phyloP scores from a whole-genome alignment of 306 rosid genomes.

The Glycyrrhiza uralensis region DNA sequence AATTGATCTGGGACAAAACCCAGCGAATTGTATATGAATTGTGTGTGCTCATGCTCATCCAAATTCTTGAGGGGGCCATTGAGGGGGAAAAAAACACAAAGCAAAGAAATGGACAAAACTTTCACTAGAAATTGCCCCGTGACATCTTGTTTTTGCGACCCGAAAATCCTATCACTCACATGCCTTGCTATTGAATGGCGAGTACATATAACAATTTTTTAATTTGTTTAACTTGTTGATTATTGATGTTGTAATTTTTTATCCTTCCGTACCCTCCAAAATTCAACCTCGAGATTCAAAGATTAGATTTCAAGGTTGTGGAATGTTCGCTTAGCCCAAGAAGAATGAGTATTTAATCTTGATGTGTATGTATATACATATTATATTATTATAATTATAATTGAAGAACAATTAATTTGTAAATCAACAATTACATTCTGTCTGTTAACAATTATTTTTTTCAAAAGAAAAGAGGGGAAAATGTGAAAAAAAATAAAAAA shows the following conservation, averaged over 20 bases:
- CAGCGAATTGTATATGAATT: constrained; percentile 22
- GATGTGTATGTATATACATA: not conserved
- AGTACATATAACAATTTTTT: not conserved
- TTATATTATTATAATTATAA: too few relatives aligned
- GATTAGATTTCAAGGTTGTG: constrained; percentile 13
- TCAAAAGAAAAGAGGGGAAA: too few relatives aligned
- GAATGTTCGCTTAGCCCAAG: constrained; percentile 15
- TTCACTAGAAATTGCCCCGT: constrained; percentile 36
- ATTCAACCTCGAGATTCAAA: constrained; percentile 30
- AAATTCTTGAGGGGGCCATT: constrained; percentile 47
- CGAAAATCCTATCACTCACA: constrained; percentile 19
- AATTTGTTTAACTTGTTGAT: not conserved
- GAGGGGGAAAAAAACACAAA: constrained; percentile 3
- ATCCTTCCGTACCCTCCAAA: constrained; percentile 13
- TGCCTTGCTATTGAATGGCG: constrained; percentile 23
- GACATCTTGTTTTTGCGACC: constrained; percentile 31
- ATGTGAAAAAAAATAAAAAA: too few relatives aligned
- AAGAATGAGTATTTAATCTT: not conserved
- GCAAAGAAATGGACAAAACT: constrained; percentile 40
- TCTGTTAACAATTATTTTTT: too few relatives aligned
- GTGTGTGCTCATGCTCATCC: constrained; percentile 20
- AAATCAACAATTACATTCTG: too few relatives aligned
- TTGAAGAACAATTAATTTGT: too few relatives aligned
- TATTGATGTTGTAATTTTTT: not conserved
- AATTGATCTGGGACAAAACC: constrained; percentile 15